These are phyloP conservation scores for Xylaria sp. DNA, from an alignment of 2,329 filamentous ascomycete species.

Conservation along the genomic window DNA sequence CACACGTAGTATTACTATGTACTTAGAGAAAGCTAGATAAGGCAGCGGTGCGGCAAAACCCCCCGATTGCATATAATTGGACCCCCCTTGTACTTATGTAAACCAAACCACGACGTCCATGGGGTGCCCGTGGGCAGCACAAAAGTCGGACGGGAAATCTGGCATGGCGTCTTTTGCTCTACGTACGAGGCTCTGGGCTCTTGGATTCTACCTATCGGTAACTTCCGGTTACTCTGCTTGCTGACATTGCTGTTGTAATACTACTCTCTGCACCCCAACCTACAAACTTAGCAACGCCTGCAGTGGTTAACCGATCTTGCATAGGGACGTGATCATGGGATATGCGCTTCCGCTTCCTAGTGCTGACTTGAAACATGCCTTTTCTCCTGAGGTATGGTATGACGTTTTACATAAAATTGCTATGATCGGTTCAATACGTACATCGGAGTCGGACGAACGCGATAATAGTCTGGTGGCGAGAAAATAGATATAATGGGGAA, in stretches of 20 bases:
- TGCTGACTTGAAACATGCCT: not conserved
- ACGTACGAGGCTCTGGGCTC: no score
- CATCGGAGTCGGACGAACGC: not conserved
- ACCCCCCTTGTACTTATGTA: not conserved
- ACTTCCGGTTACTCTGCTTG: slow-evolving; percentile 12
- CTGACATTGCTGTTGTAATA: slow-evolving; percentile 4
- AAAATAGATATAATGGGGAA: not conserved
- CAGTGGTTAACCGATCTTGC: slow-evolving; percentile 5
- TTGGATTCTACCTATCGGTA: slow-evolving; percentile 14
- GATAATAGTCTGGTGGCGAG: not conserved
- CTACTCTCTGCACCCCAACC: slow-evolving; percentile 23
- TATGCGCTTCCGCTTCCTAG: not conserved
- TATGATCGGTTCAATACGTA: not conserved
- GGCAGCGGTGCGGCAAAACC: slow-evolving; percentile 6
- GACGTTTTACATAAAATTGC: not conserved
- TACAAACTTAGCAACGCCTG: not conserved
- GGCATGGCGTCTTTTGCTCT: slow-evolving; percentile 14
- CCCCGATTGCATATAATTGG: slow-evolving; percentile 7
- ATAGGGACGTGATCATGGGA: slow-evolving; percentile 29
- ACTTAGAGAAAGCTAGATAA: not conserved
- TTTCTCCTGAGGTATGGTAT: not conserved
- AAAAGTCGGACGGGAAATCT: slow-evolving; percentile 10
- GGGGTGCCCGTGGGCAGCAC: slow-evolving; percentile 7
- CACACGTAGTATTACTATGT: slow-evolving; percentile 11
- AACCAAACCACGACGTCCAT: slow-evolving; percentile 11